Base-by-base conservation (phyloP, 495 filamentous ascomycete genomes). In the Penicillium psychrofluorescens region DNA sequence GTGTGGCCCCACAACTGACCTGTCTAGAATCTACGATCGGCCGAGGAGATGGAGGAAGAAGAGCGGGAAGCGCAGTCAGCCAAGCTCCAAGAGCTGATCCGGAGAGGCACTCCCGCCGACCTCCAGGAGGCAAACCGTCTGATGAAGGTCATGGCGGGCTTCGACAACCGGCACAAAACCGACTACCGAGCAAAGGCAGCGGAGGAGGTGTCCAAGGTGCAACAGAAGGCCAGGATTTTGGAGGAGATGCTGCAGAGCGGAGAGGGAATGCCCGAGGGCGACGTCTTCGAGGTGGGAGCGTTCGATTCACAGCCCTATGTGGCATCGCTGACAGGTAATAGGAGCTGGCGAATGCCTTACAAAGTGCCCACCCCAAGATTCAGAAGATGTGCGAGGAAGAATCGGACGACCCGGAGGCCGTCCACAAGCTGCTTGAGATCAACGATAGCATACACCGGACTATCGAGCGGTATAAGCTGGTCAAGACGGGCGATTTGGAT, bases 371-470 rank as follows among this genome's bases (percentile, higher is more conserved):
- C 42, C 94, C 92, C 1, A 97, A 98, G 70, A 98, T 97, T 44
- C 90, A 95, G 56, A 95, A 84, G 68, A 98, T 98, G 90, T 95
- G 94, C 59, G 94, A 98, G 59, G 92, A 97, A 56, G 92, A 98
- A 58, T 95, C 88, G 11, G 92, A 97, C 34, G 92, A 98, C 57
- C 79, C 87, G 38, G 94, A 96, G 66, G 92, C 92, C 11, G 92
- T 98, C 8, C 85, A 87, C 36, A 96, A 97, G 67, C 67, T 98
- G 22, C 72, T 97, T 33, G 89, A 98, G 62, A 95, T 98, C 49
- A 97, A 97, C 58, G 94, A 98, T 60, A 95, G 89, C 65, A 98
- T 98, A 77, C 89, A 96, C 58, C 82, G 90, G 44, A 97, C 92
- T 1, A 85, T 97, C 42, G 89, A 96, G 64, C 71, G 94, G 50